Conservation (phyloP, 2,329 filamentous ascomycete species). For the Orbilia brochopaga region DNA sequence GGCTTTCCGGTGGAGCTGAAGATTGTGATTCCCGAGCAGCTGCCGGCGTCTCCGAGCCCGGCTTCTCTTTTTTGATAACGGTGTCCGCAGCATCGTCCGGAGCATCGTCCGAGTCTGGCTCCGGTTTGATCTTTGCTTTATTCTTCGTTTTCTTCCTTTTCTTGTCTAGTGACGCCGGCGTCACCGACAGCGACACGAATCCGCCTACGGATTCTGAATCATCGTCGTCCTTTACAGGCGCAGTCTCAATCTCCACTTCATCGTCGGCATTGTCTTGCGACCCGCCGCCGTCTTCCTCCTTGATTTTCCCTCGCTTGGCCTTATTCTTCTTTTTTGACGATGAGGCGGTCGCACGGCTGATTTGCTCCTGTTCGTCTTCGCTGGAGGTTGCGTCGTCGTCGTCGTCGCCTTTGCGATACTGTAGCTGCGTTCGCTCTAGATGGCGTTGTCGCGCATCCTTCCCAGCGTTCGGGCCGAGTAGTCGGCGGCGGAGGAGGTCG, state of each 20-base stretch:
- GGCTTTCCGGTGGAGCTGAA: neutral
- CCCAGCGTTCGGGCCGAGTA: constrained; percentile 57
- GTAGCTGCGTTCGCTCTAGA: constrained; percentile 24
- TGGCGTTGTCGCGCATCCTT: constrained; percentile 43
- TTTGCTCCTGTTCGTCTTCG: constrained; percentile 20
- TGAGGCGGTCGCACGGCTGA: constrained; percentile 5
- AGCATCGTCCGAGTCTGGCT: neutral
- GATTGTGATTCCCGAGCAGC: neutral
- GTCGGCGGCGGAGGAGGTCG: constrained; percentile 60
- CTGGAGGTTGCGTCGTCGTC: constrained; percentile 6
- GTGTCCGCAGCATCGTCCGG: neutral
- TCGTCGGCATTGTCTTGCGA: neutral
- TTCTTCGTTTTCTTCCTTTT: constrained; percentile 5
- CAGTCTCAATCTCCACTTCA: neutral
- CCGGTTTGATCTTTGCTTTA: neutral
- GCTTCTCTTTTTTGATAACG: neutral
- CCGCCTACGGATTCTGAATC: neutral
- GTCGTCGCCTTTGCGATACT: neutral
- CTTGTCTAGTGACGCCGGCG: neutral
- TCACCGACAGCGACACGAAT: neutral
- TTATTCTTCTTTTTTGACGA: constrained; percentile 22
- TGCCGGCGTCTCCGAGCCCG: neutral
- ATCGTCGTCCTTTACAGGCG: neutral
- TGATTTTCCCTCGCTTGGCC: neutral
- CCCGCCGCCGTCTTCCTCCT: neutral